phyloP scores from a whole-genome alignment of 805 yeast species.

The Komagataella phaffii region DNA sequence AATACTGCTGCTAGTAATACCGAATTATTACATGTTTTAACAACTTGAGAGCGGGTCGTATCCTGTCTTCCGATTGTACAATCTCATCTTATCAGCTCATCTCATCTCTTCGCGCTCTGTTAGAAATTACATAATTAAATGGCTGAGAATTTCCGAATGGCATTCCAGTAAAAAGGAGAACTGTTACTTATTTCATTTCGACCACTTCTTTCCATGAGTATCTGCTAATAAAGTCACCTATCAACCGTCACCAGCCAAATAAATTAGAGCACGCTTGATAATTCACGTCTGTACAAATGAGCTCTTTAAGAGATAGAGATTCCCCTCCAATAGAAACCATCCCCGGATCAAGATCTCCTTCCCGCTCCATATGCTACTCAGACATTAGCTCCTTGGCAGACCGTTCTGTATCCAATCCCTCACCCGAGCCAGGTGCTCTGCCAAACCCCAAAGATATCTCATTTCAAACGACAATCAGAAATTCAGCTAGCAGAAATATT shows the following conservation, averaged over 20 bases:
- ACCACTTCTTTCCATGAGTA: not conserved
- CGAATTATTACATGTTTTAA: not conserved
- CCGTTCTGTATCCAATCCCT: not conserved
- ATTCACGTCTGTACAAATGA: not conserved
- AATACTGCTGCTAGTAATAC: too few species aligned
- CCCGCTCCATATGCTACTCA: not conserved
- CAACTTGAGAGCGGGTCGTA: not conserved
- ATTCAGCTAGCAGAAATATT: not conserved
- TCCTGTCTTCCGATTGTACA: not conserved
- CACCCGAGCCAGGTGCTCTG: not conserved
- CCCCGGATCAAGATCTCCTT: not conserved
- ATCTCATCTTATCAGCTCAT: too few species aligned
- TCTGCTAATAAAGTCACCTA: not conserved
- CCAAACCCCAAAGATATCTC: not conserved
- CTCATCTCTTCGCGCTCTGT: not conserved
- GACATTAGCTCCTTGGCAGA: not conserved
- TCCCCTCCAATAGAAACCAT: not conserved
- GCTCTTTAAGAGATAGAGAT: not conserved
- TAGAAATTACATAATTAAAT: not conserved
- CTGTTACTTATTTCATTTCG: not conserved
- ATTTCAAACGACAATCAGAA: not conserved
- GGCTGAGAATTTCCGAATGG: not conserved
- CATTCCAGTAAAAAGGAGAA: not conserved
- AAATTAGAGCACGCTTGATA: not conserved
- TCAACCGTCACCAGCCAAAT: not conserved